Evolutionary conservation across 257 asterid species (phyloP), one percentile per base, ranked within the genome.

Genomic region (Jacaranda mimosifolia): DNA sequence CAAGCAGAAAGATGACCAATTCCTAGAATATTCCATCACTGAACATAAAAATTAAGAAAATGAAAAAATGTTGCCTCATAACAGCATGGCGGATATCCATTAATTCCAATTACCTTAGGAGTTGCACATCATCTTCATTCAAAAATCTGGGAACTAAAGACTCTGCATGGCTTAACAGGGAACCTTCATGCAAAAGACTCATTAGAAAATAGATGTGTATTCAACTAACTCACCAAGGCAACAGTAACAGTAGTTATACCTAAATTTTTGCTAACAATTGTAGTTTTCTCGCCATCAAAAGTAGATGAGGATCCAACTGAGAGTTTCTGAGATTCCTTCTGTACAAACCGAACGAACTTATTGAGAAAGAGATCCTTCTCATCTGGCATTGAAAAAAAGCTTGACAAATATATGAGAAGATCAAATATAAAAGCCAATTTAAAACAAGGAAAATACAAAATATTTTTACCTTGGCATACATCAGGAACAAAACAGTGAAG

Each of bases 401-500:
- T 77, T 70, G 32, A 56, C 71, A 39, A 67, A 39, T 78, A 68
- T 9, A 62, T 48, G 39, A 49, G 74, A 82, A 40, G 19, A 46
- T 36, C 62, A 56, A 68, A 66, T 63, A 73, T 32, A 55, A 26
- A 18, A 80, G 39, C 57, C 66, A 75, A 55, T 68, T 40, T 57
- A 43, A 52, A 62, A 71, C 43, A 49, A 60, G 72, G 46, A 73
- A 72, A 42, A 36, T 21, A 45, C 60, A 32, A 49, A 52, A 43
- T 48, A 40, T 64, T 67, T 77, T 85, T 87, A 93, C 99, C 99
- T 88, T 85, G 94, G 83, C 99, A 93, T 57, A 93, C 92, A 70
- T 87, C 93, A 43, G 98, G 98, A 83, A 89, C 96, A 83, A 83
- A 91, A 86, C 99, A 96, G 52, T 96, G 99, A 81, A 96, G 98